Base-by-base conservation (phyloP, 768 basidiomycete genomes). In the Russula ochroleuca region DNA sequence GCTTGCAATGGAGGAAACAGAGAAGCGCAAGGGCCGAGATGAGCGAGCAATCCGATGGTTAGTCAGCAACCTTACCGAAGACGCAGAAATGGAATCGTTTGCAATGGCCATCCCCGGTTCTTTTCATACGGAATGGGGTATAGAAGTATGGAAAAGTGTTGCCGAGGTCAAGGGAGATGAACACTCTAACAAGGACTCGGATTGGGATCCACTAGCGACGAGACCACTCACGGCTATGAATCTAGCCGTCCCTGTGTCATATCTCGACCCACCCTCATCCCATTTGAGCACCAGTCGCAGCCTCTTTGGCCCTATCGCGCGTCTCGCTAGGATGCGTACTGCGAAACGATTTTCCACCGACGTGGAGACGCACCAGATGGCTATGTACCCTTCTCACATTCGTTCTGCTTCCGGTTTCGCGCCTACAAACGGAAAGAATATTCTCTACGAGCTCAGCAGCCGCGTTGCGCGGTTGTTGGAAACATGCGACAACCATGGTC, bases 1-100 rank as follows among this genome's bases (percentile, higher is more conserved):
- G 21, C 57, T 59, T 10, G 56, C 57, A 4, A 63, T 63, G 62
- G 57, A 63, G 35, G 57, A 59, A 50, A 48, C 57, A 3, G 28
- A 59, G 17, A 21, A 8, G 8, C 57, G 57, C 19, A 57, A 51
- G n/a, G 28, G n/a, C n/a, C 40, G 57, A 19, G 62, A 63, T 31
- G 56, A n/a, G 21, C 1, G 41, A 6, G 49, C 49, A 23, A 47
- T 63, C 9, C 21, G 17, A 25, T 63, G 62, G 62, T 5, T 63
- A 1, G 21, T 53, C 6, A 14, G 21, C 7, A 61, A 51, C 19
- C 14, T 61, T 11, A 63, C 57, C 8, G 57, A 51, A 25, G 50
- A 61, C 13, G 17, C 38, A 2, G 62, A 60, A 48, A 25, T 63
- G 40, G 57, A 63, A 28, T 37, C 40, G 14, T 52, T 63, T 23